A percentile compares a stretch with the other conserved stretches of the same genome.
Conservation (phyloP, 441 rosid species). For the Heliophila coronopifolia region DNA sequence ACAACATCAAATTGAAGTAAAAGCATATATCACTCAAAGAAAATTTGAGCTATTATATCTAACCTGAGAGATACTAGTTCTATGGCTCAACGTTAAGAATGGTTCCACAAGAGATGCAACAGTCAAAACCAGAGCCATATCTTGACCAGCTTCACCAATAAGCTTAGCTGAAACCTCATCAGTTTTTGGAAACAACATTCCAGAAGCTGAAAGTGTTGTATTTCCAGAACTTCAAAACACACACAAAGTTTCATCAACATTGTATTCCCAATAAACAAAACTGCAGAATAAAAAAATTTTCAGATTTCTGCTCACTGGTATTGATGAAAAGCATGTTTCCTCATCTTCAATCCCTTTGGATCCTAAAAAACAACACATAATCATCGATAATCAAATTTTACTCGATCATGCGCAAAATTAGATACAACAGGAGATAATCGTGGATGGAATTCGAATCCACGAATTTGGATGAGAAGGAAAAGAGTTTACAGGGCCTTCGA, state of each 20-base stretch:
- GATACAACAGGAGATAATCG: neutral
- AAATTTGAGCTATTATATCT: neutral
- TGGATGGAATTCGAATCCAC: neutral
- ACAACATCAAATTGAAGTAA: conserved; percentile 13
- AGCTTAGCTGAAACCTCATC: conserved; percentile 34
- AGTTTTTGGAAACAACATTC: conserved; percentile 53
- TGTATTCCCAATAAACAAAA: neutral
- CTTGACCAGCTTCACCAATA: conserved; percentile 28
- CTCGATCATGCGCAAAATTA: neutral
- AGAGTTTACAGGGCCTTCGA: conserved; percentile 68
- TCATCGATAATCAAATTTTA: neutral
- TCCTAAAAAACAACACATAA: conserved; percentile 59
- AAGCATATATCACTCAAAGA: neutral
- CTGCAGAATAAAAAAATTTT: neutral
- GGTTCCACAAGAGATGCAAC: conserved; percentile 87
- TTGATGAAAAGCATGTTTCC: conserved; percentile 82
- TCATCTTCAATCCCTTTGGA: conserved; percentile 86
- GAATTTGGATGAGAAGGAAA: neutral
- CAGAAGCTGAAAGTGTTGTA: conserved; percentile 87
- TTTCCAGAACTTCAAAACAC: conserved; percentile 62
- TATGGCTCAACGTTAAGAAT: conserved; percentile 43
- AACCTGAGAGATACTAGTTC: conserved; percentile 54
- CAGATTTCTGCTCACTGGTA: conserved; percentile 46
- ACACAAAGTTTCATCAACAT: neutral
- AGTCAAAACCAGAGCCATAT: conserved; percentile 51